Evolutionary conservation across 495 filamentous ascomycete genomes (phyloP).

Genomic region (Penicillium goetzii): DNA sequence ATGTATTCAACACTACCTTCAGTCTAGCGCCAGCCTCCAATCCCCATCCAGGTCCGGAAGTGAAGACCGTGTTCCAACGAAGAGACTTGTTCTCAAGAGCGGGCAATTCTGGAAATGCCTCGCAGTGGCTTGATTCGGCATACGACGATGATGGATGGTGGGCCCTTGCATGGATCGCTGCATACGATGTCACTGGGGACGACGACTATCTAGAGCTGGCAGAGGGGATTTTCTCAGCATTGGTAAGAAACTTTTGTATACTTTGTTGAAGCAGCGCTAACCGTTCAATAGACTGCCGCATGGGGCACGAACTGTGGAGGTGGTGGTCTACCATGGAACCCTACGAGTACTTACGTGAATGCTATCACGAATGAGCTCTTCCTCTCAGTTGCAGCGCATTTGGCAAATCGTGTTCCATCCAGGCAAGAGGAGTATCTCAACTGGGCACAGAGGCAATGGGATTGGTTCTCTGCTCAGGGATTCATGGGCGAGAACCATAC

Average conservation of each 20-base stretch:
- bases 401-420: constrained; percentile 63
- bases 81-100: constrained; percentile 3
- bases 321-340: constrained; percentile 72
- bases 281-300: constrained; percentile 37
- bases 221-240: constrained; percentile 61
- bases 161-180: constrained; percentile 67
- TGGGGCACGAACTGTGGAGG: constrained; percentile 48
- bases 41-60: constrained; percentile 28
- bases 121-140: constrained; percentile 60
- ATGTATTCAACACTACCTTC: constrained; percentile 51
- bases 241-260: constrained; percentile 36
- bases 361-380: constrained; percentile 80
- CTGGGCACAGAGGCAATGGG: constrained; percentile 62
- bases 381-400: constrained; percentile 68
- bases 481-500: constrained; percentile 66
- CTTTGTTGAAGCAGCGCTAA: constrained; percentile 8
- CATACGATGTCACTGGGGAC: constrained; percentile 64
- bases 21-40: constrained; percentile 34
- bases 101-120: constrained; percentile 25
- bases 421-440: constrained; percentile 57
- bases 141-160: constrained; percentile 79
- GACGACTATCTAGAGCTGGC: constrained; percentile 58
- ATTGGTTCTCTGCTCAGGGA: constrained; percentile 67
- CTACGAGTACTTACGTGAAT: constrained; percentile 61
- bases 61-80: constrained; percentile 5